phyloP scores from a whole-genome alignment of 495 filamentous ascomycete species.

The Hypoxylon lenormandii region DNA sequence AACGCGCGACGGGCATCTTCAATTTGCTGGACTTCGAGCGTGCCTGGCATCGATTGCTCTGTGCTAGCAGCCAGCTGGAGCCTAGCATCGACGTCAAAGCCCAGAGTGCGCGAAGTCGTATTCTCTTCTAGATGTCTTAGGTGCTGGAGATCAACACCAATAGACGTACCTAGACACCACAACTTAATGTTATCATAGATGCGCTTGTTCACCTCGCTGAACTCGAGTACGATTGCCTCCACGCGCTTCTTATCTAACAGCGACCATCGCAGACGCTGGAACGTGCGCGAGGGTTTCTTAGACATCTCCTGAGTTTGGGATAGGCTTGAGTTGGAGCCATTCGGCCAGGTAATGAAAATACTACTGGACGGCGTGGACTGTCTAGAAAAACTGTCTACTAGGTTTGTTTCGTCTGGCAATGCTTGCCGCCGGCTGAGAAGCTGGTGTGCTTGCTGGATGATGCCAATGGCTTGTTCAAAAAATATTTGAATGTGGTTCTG shows the following conservation, averaged over 20 bases:
- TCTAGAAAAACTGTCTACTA: background rate
- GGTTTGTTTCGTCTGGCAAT: background rate
- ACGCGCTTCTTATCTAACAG: conserved; percentile 51
- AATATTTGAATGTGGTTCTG: conserved; percentile 1
- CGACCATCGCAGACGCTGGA: conserved; percentile 46
- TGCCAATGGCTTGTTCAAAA: conserved; percentile 4
- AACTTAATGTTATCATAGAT: conserved; percentile 51
- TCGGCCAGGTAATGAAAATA: background rate
- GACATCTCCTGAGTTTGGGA: conserved; percentile 6
- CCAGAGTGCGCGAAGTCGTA: conserved; percentile 12
- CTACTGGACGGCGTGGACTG: background rate
- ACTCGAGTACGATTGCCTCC: conserved; percentile 45
- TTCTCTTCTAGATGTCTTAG: conserved; percentile 43
- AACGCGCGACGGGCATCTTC: conserved; percentile 9
- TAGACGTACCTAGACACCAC: conserved; percentile 41
- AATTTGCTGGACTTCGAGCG: conserved; percentile 30
- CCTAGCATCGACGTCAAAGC: conserved; percentile 36
- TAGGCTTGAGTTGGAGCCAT: background rate
- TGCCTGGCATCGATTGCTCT: conserved; percentile 18
- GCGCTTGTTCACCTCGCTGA: conserved; percentile 47
- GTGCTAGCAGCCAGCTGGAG: conserved; percentile 36
- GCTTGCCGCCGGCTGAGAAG: conserved; percentile 3
- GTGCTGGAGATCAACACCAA: conserved; percentile 47
- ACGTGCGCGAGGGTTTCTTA: conserved; percentile 17
- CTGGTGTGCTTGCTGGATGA: background rate